Evolutionary conservation across 306 rosid species (phyloP), one percentile per base, ranked within the genome.

Genomic region (Casuarina glauca): DNA sequence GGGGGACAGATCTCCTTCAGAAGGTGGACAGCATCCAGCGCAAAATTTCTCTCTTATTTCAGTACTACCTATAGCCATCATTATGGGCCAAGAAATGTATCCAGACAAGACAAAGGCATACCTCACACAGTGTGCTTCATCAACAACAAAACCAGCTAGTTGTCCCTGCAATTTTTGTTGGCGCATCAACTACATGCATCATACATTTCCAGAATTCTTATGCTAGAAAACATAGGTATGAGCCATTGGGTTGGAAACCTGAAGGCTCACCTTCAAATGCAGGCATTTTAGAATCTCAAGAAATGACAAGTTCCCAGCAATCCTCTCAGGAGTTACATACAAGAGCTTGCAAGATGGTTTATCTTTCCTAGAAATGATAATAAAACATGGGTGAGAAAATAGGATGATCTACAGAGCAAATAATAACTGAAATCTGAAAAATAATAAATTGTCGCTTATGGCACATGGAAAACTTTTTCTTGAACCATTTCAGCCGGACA

Each of bases 111-210:
- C 80, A 46, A 68, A 46, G 54, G 41, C 79, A 74, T 90, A 93
- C 98, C 98, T 95, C 53, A 95, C 98, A 72, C 98, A 95, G 79
- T 95, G 98, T 15, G 98, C 97, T 87, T 95, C 97, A 67, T 92
- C 98, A 78, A 95, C 90, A 80, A 95, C 89, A 88, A 92, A 95
- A 75, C 93, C 93, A 50, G 97, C 91, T 51, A 95, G 87, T 77
- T 82, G 97, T 69, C 93, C 90, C 98, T 95, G 97, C 64, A 51
- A 90, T 82, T 81, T 73, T 83, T 73, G 81, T 74, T 79, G 77
- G 63, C 78, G 74, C 64, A 84, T 72, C 82, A 73, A 81, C 62
- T 55, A 86, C 16, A 76, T 58, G 41, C 53, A 61, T 57, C 48
- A 79, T 58, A 82, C 72, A 61, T 17, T 17, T 78, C 80, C 54